Base-by-base conservation (phyloP, 176 grass and related monocot species). In the Zoysia japonica region DNA sequence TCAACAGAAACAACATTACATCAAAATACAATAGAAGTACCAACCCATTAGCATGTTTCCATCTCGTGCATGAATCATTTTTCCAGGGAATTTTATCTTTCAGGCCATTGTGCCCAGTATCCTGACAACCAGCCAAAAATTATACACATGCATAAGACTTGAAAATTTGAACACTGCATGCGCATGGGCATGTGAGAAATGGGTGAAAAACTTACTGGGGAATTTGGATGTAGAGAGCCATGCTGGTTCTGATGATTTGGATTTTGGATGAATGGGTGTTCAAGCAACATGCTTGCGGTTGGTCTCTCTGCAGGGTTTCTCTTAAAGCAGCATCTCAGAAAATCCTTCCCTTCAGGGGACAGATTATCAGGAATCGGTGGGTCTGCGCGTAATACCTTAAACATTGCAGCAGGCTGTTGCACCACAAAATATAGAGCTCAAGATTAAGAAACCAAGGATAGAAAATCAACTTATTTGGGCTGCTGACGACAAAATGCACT, bases 341-440 rank as follows among this genome's bases (percentile, higher is more conserved):
- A 97, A 76, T 94, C 89, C 77, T 89, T 97, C 9, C 94, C 94
- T 78, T 93, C 94, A 57, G 74, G 61, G 19, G 91, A 93, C 71
- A 93, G 64, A 73, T 75, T 78, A 45, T 94, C 88, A 0, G 87
- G 89, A 74, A 90, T 87, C 43, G 84, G 73, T 45, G 94, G 94
- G 65, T 93, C 85, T 39, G 82, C 86, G 73, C 83, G 82, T 83
- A 97, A 70, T 42, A 93, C 94, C 82, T 92, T 94, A 88, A 94
- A 97, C 91, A 94, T 94, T 60, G 94, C 91, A 54, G 89, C 91
- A 76, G 91, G 79, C 94, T 93, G 80, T 78, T 70, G 72, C 64
- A 77, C 35, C 70, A 87, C 53, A 51, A 48, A 70, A 82, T 65
- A 9, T 11, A 70, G 75, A 79, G 76, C 68, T n/a, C 84, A 70